Percentiles rank a stretch among this genome's conserved stretches.
Conservation (phyloP, 306 rosid genomes). For the Lathyrus oleraceus region DNA sequence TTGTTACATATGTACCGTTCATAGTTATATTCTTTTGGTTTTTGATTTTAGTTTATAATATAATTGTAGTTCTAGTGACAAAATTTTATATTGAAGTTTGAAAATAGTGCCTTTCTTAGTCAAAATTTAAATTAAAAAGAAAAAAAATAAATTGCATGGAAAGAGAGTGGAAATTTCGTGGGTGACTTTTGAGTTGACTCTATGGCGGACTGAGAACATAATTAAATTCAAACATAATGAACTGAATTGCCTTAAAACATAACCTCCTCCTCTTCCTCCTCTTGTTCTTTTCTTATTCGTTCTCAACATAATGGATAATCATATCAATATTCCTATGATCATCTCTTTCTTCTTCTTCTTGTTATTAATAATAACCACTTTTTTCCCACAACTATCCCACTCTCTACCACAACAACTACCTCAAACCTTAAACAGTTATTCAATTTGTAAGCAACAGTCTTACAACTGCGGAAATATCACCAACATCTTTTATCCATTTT, state of each 20-base stretch:
- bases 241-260: too few relatives aligned
- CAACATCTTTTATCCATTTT: conserved; percentile 42
- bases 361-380: not conserved
- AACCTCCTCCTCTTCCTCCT: not conserved
- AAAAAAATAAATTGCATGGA: too few relatives aligned
- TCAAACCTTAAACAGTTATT: not conserved
- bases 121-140: too few relatives aligned
- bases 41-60: not conserved
- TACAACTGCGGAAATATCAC: conserved; percentile 33
- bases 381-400: not conserved
- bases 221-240: not conserved
- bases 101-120: too few relatives aligned
- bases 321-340: not conserved
- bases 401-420: not conserved
- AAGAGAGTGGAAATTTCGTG: too few relatives aligned
- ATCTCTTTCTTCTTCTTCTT: not conserved
- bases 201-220: not conserved
- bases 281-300: not conserved
- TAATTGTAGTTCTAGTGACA: not conserved
- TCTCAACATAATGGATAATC: not conserved
- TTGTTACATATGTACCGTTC: not conserved
- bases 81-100: not conserved
- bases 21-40: not conserved
- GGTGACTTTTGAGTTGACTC: too few relatives aligned
- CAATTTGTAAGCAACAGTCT: not conserved